phyloP scores from a whole-genome alignment of 1,284 basidiomycete genomes.

The Marasmius tenuissimus region DNA sequence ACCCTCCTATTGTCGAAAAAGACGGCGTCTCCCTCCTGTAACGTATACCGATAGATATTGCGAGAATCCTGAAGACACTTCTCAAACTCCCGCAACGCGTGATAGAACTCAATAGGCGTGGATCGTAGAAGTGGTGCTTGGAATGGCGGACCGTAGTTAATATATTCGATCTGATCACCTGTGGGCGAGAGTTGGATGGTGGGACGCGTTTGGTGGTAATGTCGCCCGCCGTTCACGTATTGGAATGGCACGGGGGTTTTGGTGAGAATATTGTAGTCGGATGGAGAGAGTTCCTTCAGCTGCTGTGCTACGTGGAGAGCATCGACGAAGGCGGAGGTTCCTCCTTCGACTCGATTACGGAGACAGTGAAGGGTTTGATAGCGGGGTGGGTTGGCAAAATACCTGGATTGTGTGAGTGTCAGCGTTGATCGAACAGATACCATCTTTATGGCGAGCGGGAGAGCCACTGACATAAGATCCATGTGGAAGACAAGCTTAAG shows the following conservation, averaged over 20 bases:
- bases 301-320: conserved; percentile 65
- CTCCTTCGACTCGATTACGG: conserved; percentile 81
- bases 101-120: conserved; percentile 60
- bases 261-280: conserved; percentile 63
- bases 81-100: conserved; percentile 68
- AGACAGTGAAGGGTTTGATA: conserved; percentile 93
- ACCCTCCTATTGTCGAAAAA: conserved; percentile 95
- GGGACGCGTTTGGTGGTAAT: conserved; percentile 77
- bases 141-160: conserved; percentile 97
- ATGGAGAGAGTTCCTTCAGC: conserved; percentile 50
- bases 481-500: conserved; percentile 91
- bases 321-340: conserved; percentile 89
- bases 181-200: conserved; percentile 67
- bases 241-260: conserved; percentile 78
- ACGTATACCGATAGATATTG: conserved; percentile 64
- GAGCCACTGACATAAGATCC: conserved; percentile 75
- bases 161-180: conserved; percentile 45
- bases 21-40: conserved; percentile 86
- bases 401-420: conserved; percentile 46
- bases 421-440: neutral
- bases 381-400: conserved; percentile 87
- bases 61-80: conserved; percentile 56
- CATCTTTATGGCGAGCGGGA: conserved; percentile 12
- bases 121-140: conserved; percentile 72
- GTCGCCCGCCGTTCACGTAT: conserved; percentile 90